These are phyloP conservation scores for Penicillium sp. DNA, from an alignment of 2,329 filamentous ascomycete genomes.

Conservation along the genomic window DNA sequence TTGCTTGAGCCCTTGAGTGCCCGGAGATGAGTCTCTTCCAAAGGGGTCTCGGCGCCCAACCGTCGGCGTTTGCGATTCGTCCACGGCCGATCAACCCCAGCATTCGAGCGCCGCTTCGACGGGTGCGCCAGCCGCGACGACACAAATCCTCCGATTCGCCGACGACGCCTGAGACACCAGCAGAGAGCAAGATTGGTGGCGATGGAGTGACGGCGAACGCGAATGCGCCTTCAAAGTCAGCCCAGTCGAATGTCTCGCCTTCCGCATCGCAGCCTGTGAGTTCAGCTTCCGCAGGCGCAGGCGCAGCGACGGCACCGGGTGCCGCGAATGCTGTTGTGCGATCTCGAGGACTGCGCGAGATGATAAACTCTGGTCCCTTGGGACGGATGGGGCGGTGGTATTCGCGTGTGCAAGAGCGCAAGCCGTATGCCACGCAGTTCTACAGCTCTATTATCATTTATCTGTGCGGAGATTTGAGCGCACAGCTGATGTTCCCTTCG, in stretches of 20 bases:
- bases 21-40: conserved; percentile 23
- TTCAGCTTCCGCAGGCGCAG: conserved; percentile 22
- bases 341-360: conserved; percentile 31
- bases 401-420: conserved; percentile 67
- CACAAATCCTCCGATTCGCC: conserved; percentile 18
- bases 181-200: background rate
- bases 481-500: conserved; percentile 65
- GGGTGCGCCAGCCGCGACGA: conserved; percentile 22
- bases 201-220: conserved; percentile 6
- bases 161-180: conserved; percentile 9
- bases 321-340: conserved; percentile 20
- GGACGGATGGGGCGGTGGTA: conserved; percentile 54
- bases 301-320: conserved; percentile 25
- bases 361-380: conserved; percentile 34
- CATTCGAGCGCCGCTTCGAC: conserved; percentile 20
- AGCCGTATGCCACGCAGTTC: conserved; percentile 80
- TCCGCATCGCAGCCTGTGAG: conserved; percentile 9
- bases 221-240: background rate
- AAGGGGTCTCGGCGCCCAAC: conserved; percentile 15
- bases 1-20: conserved; percentile 3
- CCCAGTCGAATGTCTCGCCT: conserved; percentile 1
- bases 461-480: conserved; percentile 73
- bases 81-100: conserved; percentile 15
- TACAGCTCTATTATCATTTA: conserved; percentile 76
- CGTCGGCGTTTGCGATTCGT: conserved; percentile 14